These are phyloP conservation scores for Geotrichum siamense DNA, from an alignment of 1,139 yeast species.

Conservation along the genomic window DNA sequence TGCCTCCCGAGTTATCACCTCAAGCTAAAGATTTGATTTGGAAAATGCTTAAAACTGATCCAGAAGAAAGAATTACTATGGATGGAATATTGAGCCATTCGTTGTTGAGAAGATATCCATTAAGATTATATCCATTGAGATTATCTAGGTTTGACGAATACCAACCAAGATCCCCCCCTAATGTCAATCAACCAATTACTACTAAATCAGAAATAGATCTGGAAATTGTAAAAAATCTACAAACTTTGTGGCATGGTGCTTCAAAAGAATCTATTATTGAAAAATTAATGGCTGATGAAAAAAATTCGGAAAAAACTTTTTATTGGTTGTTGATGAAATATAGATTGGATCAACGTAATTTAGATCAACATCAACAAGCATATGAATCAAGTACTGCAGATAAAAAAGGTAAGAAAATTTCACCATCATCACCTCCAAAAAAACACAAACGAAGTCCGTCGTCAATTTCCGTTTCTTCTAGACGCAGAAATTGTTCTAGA, in stretches of 20 bases:
- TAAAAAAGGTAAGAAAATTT: neutral
- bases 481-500: conserved; percentile 5
- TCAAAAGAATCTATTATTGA: conserved; percentile 52
- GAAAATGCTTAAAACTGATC: conserved; percentile 75
- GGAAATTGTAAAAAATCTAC: conserved; percentile 77
- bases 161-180: neutral
- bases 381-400: neutral
- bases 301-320: conserved; percentile 82
- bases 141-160: neutral
- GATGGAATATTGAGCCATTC: conserved; percentile 72
- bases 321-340: conserved; percentile 78
- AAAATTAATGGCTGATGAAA: conserved; percentile 50
- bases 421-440: conserved; percentile 1
- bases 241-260: conserved; percentile 88
- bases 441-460: neutral
- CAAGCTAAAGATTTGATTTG: conserved; percentile 86
- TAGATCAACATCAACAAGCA: neutral
- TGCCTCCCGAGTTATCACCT: conserved; percentile 70
- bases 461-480: conserved; percentile 1
- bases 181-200: conserved; percentile 39
- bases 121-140: no score
- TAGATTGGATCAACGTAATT: conserved; percentile 48
- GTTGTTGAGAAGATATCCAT: conserved; percentile 64
- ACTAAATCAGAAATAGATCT: conserved; percentile 59
- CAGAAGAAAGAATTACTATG: conserved; percentile 68